These are phyloP conservation scores for Penicillium sclerotiorum DNA, from an alignment of 2,329 filamentous ascomycete genomes.

Conservation along the genomic window DNA sequence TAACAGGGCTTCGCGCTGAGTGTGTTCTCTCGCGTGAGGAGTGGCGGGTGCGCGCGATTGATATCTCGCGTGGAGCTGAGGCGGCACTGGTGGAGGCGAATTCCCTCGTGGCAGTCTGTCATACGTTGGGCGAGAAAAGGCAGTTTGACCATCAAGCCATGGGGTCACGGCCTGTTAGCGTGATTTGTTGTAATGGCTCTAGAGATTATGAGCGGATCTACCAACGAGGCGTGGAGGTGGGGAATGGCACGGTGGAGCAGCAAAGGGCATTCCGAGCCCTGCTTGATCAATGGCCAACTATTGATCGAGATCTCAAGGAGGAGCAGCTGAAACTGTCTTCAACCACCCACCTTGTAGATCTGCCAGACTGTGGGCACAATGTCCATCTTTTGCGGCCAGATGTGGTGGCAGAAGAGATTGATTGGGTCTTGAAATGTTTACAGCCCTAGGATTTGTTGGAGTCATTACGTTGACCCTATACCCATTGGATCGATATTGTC, in stretches of 20 bases:
- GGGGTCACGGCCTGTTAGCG: slow-evolving; percentile 35
- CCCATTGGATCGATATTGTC: not conserved
- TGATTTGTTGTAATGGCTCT: slow-evolving; percentile 38
- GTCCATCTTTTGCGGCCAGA: slow-evolving; percentile 41
- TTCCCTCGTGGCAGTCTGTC: slow-evolving; percentile 27
- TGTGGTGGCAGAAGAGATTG: slow-evolving; percentile 38
- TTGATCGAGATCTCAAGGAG: slow-evolving; percentile 31
- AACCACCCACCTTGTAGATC: slow-evolving; percentile 30
- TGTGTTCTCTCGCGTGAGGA: slow-evolving; percentile 36
- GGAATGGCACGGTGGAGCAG: slow-evolving; percentile 38
- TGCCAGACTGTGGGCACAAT: slow-evolving; percentile 43
- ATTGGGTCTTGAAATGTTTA: slow-evolving; percentile 34
- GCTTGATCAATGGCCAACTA: slow-evolving; percentile 33
- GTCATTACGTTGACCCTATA: slow-evolving; percentile 4
- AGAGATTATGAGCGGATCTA: slow-evolving; percentile 39
- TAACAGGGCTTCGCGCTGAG: slow-evolving; percentile 35
- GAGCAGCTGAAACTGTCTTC: slow-evolving; percentile 38
- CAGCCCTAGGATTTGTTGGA: slow-evolving; percentile 6
- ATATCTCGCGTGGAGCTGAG: slow-evolving; percentile 28
- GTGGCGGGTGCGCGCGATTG: slow-evolving; percentile 36
- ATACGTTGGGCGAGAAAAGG: slow-evolving; percentile 30
- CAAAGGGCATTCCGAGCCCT: slow-evolving; percentile 30
- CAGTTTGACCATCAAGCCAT: slow-evolving; percentile 34
- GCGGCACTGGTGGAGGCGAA: slow-evolving; percentile 27
- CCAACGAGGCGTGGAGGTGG: slow-evolving; percentile 32